A percentile compares a stretch with the other conserved stretches of the same genome.
phyloP scores from a whole-genome alignment of 257 asterid genomes.

The Solanum etuberosum region DNA sequence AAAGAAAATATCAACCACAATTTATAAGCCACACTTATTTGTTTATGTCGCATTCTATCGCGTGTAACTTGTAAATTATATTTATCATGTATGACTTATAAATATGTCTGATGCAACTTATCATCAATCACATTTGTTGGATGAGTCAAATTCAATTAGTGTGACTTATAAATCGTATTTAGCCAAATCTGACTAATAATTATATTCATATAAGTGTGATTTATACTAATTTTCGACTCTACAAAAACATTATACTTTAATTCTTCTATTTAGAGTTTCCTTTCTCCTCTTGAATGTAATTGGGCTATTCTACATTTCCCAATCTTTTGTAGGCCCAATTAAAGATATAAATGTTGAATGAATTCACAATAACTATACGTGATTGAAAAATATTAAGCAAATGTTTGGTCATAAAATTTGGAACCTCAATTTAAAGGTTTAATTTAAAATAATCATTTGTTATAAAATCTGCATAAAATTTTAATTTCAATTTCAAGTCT shows the following conservation, averaged over 20 bases:
- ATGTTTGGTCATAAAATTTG: no score
- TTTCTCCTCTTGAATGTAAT: neutral
- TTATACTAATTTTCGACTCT: no score
- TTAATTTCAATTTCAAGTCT: no score
- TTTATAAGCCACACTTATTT: neutral
- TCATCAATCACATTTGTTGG: neutral
- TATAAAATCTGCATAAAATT: no score
- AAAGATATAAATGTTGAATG: neutral
- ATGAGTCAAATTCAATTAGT: neutral
- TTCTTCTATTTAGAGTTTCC: neutral
- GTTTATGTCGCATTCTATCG: neutral
- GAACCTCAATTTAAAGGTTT: no score
- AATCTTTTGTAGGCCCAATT: neutral
- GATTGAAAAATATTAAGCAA: neutral
- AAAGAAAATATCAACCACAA: neutral
- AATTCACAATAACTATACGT: neutral
- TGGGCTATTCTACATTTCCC: neutral
- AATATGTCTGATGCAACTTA: neutral
- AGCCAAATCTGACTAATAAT: neutral
- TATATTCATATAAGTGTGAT: neutral
- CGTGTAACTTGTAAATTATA: neutral
- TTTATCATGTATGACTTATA: neutral
- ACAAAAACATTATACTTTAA: neutral
- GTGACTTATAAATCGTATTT: no score
- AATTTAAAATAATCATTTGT: no score